Base-by-base conservation (phyloP, 2,329 filamentous ascomycete species). In the Aspergillus japonicus region DNA sequence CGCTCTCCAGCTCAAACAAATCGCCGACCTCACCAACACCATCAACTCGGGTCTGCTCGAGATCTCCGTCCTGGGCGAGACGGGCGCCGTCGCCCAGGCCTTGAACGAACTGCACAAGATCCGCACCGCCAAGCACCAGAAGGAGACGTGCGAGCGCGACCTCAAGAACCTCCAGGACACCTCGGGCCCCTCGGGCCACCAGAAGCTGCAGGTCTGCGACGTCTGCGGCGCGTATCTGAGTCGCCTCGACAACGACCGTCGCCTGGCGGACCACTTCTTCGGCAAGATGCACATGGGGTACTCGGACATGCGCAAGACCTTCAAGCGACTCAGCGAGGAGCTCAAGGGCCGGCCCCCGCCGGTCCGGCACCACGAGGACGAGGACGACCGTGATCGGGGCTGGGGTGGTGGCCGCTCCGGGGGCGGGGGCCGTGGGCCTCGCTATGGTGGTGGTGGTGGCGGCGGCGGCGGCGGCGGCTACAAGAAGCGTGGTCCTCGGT, bases 241-340 rank as follows among this genome's bases (percentile, higher is more conserved):
- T 63, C 82, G 95, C 23, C 84, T 99, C 33, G 95, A 99, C 74
- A 99, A 99, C 73, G 95, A 99, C 75, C 86, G 95, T 39, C 85
- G 95, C 31, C 77, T 99, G 72, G 95, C 95, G 21, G 95, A 99
- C 74, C 95, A 99, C 76, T 99, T 99, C 74, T 98, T 97, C 77
- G 95, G 95, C 23, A 99, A 99, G 82, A 99, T 99, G 95, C 95
- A 99, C 73, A 80, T 99, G 59, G 95, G 95, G 0, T 99, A 98
- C 74, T 95, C 95, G 16, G 91, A 96, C 78, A 99, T 99, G 95
- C 87, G 95, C 69, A 96, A 95, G 82, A 95, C 92, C 3, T 92
- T 87, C 70, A 92, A 96, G 58, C 81, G 85, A n/a, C 87, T 99
- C 63, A 89, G 89, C 54, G 92, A 92, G 77, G 92, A 97, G 73